These are phyloP conservation scores for Selaginella tamariscina DNA, from an alignment of 75 land plant genomes.

Conservation along the genomic window DNA sequence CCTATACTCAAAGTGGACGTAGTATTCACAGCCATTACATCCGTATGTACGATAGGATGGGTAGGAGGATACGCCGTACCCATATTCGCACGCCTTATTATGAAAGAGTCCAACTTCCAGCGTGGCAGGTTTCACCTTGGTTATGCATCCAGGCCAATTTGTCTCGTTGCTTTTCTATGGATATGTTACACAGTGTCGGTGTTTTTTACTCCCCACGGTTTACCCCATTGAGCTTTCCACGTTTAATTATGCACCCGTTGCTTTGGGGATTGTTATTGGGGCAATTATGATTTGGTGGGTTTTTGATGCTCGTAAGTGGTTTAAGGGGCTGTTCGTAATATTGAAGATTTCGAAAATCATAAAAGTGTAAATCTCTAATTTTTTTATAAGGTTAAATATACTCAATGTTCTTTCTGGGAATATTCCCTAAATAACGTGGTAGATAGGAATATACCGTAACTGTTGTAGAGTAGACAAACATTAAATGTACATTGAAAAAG, in stretches of 20 bases:
- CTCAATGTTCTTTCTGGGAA: too few relatives aligned
- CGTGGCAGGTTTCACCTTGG: constrained; percentile 74
- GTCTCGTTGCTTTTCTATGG: constrained; percentile 72
- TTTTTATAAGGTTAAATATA: too few relatives aligned
- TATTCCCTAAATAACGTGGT: too few relatives aligned
- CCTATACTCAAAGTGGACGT: constrained; percentile 70
- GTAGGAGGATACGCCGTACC: constrained; percentile 93
- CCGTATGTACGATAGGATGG: constrained; percentile 84
- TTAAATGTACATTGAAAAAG: too few relatives aligned
- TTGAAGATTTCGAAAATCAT: constrained; percentile 20
- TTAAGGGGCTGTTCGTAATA: constrained; percentile 75
- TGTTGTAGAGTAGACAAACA: too few relatives aligned
- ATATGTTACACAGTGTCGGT: constrained; percentile 74
- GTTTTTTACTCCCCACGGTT: constrained; percentile 61
- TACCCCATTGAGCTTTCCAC: constrained; percentile 53
- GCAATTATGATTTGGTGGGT: constrained; percentile 77
- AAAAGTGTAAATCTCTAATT: too few relatives aligned
- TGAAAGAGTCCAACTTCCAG: constrained; percentile 44
- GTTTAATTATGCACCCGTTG: constrained; percentile 76
- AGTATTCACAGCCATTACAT: constrained; percentile 84
- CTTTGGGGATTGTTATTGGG: constrained; percentile 39
- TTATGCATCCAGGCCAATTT: constrained; percentile 47
- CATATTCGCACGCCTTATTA: constrained; percentile 74
- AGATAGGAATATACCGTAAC: too few relatives aligned
- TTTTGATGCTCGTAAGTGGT: constrained; percentile 76